phyloP scores from a whole-genome alignment of 805 yeast genomes.

The Starmerella khaoyaiensis region DNA sequence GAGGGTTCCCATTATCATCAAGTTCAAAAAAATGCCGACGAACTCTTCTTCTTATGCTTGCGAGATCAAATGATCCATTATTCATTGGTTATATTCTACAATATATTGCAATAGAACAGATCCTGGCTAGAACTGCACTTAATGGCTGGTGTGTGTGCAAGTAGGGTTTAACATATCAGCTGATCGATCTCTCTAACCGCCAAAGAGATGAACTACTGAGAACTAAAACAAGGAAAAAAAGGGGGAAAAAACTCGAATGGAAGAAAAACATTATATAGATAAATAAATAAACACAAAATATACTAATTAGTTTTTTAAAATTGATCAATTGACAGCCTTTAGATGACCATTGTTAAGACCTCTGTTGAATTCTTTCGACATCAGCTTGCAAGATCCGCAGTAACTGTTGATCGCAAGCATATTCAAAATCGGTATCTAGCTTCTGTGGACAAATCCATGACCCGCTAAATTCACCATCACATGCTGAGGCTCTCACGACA shows the following conservation, averaged over 20 bases:
- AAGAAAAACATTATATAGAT: background rate
- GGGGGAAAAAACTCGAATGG: background rate
- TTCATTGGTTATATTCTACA: too few relatives aligned
- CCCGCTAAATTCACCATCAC: background rate
- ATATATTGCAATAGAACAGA: too few relatives aligned
- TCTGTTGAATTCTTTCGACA: constrained; percentile 1
- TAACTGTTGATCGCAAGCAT: constrained; percentile 1
- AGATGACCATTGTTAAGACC: background rate
- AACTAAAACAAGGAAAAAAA: background rate
- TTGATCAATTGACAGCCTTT: too few relatives aligned
- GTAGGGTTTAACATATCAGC: too few relatives aligned
- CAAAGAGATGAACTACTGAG: too few relatives aligned
- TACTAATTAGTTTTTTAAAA: too few relatives aligned
- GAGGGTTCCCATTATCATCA: constrained; percentile 53
- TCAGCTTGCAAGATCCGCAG: background rate
- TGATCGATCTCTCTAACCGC: too few relatives aligned
- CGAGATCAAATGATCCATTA: too few relatives aligned
- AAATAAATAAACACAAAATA: too few relatives aligned
- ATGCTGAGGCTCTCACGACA: constrained; percentile 37
- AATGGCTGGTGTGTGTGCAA: too few relatives aligned
- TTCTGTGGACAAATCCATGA: constrained; percentile 1
- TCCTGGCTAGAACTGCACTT: too few relatives aligned
- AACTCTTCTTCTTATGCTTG: constrained; percentile 15
- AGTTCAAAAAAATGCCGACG: constrained; percentile 29
- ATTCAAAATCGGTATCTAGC: constrained; percentile 9